A percentile compares a stretch with the other conserved stretches of the same genome.
These are phyloP conservation scores for Chaetomiaceae sp. DNA, from an alignment of 2,329 filamentous ascomycete genomes.

Conservation along the genomic window DNA sequence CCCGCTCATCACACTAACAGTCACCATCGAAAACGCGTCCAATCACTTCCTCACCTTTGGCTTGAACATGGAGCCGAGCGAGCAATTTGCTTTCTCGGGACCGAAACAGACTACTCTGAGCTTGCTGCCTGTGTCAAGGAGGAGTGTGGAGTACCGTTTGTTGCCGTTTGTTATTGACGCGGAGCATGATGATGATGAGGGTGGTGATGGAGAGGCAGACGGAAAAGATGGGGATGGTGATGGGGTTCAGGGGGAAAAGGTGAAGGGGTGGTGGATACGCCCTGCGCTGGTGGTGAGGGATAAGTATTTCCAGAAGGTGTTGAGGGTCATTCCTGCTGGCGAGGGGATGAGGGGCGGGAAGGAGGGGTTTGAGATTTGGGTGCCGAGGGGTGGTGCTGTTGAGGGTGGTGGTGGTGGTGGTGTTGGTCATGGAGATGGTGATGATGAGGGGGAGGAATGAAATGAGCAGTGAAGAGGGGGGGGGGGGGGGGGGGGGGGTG, in stretches of 20 bases:
- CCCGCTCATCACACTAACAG: slow-evolving; percentile 42
- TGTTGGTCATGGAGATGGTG: no score
- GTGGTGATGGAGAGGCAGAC: slow-evolving; percentile 45
- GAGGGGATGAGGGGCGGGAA: slow-evolving; percentile 71
- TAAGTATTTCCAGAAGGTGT: slow-evolving; percentile 86
- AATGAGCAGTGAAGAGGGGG: no score
- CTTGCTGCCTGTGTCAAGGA: slow-evolving; percentile 74
- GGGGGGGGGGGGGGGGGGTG: no score
- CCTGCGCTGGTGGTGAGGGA: slow-evolving; percentile 77
- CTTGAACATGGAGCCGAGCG: slow-evolving; percentile 83
- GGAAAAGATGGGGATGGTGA: slow-evolving; percentile 34
- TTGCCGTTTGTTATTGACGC: slow-evolving; percentile 59
- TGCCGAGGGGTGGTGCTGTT: slow-evolving; percentile 45
- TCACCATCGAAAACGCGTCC: slow-evolving; percentile 87
- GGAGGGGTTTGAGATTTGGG: slow-evolving; percentile 60
- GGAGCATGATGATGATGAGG: not conserved
- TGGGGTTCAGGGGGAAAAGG: slow-evolving; percentile 32
- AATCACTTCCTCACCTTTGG: slow-evolving; percentile 93
- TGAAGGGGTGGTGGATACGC: slow-evolving; percentile 61
- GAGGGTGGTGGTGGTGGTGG: no score
- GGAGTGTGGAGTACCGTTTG: slow-evolving; percentile 68
- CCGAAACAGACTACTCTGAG: slow-evolving; percentile 76
- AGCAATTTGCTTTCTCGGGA: slow-evolving; percentile 89
- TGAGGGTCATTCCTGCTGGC: slow-evolving; percentile 69
- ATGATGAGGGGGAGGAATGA: no score